Evolutionary conservation across 768 basidiomycete species (phyloP), one percentile per base, ranked within the genome.

Genomic region (Kwoniella pini): DNA sequence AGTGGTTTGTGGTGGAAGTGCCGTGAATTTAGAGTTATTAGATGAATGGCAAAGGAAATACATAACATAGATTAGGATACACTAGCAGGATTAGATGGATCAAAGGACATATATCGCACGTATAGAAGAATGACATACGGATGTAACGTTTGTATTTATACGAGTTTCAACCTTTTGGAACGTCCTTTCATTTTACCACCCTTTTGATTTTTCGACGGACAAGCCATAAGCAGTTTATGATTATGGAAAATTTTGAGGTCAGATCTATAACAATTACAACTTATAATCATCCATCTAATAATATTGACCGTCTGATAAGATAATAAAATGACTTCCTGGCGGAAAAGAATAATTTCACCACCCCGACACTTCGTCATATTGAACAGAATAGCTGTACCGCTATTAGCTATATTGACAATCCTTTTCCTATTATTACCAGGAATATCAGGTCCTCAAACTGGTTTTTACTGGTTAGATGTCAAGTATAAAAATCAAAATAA

Each of bases 1-100:
- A 24, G 57, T 63, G 9, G 68, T 69, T 43, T 69, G 68, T 58
- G 68, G 68, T 21, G 68, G 68, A 22, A 31, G 28, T 30, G 48
- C 30, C 28, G 27, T 50, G 27, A 50, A 27, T 1, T 19, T 50
- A 21, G 48, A 33, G 10, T 50, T 50, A 24, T 30, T 50, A 21
- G 48, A 50, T 31, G 48, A 50, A 50, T 50, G 48, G 48, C 30
- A 21, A 12, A 50, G 7, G 1, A 50, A 27, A 10, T 50, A 50
- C 31, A 30, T 11, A 1, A 26, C 26, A 31, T 50, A 50, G 48
- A 50, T 6, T 42, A 31, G 30, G n/a, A n/a, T n/a, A n/a, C n/a
- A n/a, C n/a, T n/a, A n/a, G n/a, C n/a, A n/a, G n/a, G n/a, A n/a
- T 1, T 24, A 48, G 24, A 15, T 19, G 26, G 1, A 50, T 5